Conservation (phyloP, 2,329 filamentous ascomycete species). For the Paecilomyces formosus region DNA sequence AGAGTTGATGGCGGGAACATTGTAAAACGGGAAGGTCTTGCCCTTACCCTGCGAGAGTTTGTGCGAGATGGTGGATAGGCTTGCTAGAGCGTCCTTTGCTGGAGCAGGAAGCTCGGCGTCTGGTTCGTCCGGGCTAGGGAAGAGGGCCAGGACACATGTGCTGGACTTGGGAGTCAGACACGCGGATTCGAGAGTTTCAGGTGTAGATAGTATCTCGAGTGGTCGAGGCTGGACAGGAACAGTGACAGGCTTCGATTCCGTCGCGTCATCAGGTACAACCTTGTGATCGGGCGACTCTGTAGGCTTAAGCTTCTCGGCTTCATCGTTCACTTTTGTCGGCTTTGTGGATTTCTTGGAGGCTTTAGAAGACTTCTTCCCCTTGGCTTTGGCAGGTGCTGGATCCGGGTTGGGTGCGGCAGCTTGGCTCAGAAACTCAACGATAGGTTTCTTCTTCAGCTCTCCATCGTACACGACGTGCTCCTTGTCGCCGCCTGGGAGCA, state of each 20-base stretch:
- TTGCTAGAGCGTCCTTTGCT: slow-evolving; percentile 49
- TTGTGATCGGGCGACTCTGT: slow-evolving; percentile 49
- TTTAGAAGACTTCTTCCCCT: slow-evolving; percentile 11
- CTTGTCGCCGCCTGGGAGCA: slow-evolving; percentile 64
- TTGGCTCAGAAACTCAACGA: slow-evolving; percentile 77
- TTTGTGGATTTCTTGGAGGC: slow-evolving; percentile 31
- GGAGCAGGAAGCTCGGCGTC: slow-evolving; percentile 38
- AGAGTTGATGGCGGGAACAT: slow-evolving; percentile 58
- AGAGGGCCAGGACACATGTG: slow-evolving; percentile 74
- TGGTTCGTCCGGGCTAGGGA: slow-evolving; percentile 48
- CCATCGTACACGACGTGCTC: slow-evolving; percentile 69
- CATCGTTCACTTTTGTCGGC: slow-evolving; percentile 42
- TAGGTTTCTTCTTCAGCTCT: slow-evolving; percentile 73
- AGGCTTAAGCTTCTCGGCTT: slow-evolving; percentile 28
- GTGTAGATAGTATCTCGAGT: slow-evolving; percentile 58
- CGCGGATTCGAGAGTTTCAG: slow-evolving; percentile 57
- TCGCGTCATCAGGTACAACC: slow-evolving; percentile 29
- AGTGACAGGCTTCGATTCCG: slow-evolving; percentile 31
- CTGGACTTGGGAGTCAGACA: slow-evolving; percentile 70
- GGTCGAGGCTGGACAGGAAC: slow-evolving; percentile 52
- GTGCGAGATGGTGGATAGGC: slow-evolving; percentile 65
- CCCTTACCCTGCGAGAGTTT: slow-evolving; percentile 61
- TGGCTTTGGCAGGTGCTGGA: slow-evolving; percentile 48
- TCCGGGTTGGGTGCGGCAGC: slow-evolving; percentile 73
- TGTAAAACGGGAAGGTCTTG: slow-evolving; percentile 76